A percentile compares a stretch with the other conserved stretches of the same genome.
phyloP scores from a whole-genome alignment of 2,329 filamentous ascomycete genomes.

The Neoascochyta sp. region DNA sequence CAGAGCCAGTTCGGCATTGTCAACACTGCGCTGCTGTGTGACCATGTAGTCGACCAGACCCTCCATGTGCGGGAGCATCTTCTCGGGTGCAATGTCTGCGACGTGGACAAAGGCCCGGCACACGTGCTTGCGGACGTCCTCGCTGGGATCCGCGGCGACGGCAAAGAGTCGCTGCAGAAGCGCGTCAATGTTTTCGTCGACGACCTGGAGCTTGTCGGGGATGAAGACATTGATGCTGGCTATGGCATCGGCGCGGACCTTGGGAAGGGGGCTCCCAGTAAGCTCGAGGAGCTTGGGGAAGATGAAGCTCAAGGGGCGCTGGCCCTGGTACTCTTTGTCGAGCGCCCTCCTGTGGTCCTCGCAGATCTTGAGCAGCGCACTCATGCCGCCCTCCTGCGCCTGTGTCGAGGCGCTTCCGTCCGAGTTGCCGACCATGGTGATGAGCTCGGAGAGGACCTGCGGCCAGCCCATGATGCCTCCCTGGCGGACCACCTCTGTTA shows the following conservation, averaged over 20 bases:
- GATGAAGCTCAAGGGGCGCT: slow-evolving; percentile 81
- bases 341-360: slow-evolving; percentile 89
- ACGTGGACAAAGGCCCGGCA: slow-evolving; percentile 91
- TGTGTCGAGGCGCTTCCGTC: slow-evolving; percentile 63
- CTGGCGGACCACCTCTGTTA: slow-evolving; percentile 82
- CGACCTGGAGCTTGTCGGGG: slow-evolving; percentile 74
- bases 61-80: slow-evolving; percentile 80
- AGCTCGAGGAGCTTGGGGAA: slow-evolving; percentile 89
- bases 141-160: slow-evolving; percentile 69
- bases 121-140: slow-evolving; percentile 86
- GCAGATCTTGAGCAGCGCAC: slow-evolving; percentile 89
- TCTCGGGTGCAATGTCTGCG: slow-evolving; percentile 84
- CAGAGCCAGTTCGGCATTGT: slow-evolving; percentile 84
- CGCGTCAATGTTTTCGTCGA: slow-evolving; percentile 74
- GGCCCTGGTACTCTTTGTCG: slow-evolving; percentile 81
- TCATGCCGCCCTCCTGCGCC: slow-evolving; percentile 89
- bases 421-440: slow-evolving; percentile 72
- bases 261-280: slow-evolving; percentile 69
- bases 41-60: slow-evolving; percentile 93
- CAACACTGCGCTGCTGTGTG: slow-evolving; percentile 73
- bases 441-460: slow-evolving; percentile 77
- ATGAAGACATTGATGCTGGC: slow-evolving; percentile 90
- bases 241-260: slow-evolving; percentile 75
- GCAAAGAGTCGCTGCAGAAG: slow-evolving; percentile 80
- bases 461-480: slow-evolving; percentile 90